Conservation (phyloP, 192 early-diverging fungal species). For the Podila verticillata region DNA sequence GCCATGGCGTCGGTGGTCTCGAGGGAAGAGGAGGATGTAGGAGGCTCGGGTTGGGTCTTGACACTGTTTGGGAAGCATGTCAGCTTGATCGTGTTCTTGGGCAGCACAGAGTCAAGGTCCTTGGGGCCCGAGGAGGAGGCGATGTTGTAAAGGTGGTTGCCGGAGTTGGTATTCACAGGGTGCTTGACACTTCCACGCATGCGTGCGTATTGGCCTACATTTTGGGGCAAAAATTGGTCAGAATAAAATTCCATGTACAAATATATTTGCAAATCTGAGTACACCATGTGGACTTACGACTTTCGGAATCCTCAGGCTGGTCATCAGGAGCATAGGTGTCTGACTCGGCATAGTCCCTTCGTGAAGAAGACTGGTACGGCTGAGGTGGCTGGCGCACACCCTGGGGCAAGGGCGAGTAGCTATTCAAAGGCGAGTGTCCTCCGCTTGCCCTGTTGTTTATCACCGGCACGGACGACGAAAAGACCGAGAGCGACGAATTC, state of each 20-base stretch:
- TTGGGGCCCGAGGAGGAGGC: background rate
- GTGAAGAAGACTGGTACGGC: background rate
- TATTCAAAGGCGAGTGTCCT: background rate
- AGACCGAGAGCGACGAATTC: background rate
- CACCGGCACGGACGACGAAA: background rate
- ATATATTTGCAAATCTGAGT: no score
- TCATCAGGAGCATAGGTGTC: slow-evolving; percentile 27
- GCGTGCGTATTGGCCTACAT: slow-evolving; percentile 25
- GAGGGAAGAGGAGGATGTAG: slow-evolving; percentile 1
- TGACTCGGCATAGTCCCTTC: slow-evolving; percentile 8
- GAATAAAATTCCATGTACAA: background rate
- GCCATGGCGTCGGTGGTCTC: slow-evolving; percentile 18
- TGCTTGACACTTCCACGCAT: slow-evolving; percentile 16
- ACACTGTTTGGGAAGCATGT: slow-evolving; percentile 21
- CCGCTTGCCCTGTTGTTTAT: background rate
- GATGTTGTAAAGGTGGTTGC: background rate
- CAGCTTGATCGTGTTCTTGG: slow-evolving; percentile 31
- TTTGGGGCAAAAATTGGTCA: background rate
- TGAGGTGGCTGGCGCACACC: background rate
- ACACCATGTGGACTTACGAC: no score
- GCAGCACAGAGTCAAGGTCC: slow-evolving; percentile 13
- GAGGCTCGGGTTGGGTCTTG: slow-evolving; percentile 1
- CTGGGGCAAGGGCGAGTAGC: background rate
- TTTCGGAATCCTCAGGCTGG: slow-evolving; percentile 22
- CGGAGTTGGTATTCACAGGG: background rate